These are phyloP conservation scores for Naganishia antarctica DNA, from an alignment of 768 basidiomycete species.

Conservation along the genomic window DNA sequence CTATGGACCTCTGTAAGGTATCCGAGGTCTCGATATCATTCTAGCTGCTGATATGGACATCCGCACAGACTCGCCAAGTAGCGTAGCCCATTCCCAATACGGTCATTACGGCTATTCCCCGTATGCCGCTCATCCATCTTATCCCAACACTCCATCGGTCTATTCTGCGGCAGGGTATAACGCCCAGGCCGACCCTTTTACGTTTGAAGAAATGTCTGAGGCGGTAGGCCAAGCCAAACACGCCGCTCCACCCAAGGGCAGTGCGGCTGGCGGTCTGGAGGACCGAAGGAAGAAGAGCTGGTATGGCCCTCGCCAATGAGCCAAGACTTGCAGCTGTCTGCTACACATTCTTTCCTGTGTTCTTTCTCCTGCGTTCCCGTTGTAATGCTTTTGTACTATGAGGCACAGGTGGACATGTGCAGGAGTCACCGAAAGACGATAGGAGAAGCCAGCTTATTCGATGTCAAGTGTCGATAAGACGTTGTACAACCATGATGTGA, in stretches of 20 bases:
- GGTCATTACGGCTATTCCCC: slow-evolving; percentile 14
- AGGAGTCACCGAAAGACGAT: no score
- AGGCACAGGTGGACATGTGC: no score
- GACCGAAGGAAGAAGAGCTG: slow-evolving; percentile 22
- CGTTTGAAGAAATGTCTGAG: slow-evolving; percentile 5
- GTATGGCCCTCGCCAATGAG: slow-evolving; percentile 20
- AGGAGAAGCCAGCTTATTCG: no score
- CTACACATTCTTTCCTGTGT: no score
- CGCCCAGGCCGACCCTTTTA: slow-evolving; percentile 17
- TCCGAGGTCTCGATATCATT: no score
- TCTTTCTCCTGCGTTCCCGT: no score
- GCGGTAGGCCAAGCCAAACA: background rate
- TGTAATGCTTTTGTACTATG: no score
- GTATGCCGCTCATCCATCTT: background rate
- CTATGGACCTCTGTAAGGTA: slow-evolving; percentile 10
- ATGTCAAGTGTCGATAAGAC: slow-evolving; percentile 5
- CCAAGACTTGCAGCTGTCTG: no score
- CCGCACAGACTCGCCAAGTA: background rate
- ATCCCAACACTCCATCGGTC: slow-evolving; percentile 12
- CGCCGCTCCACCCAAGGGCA: background rate
- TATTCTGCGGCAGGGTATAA: slow-evolving; percentile 17
- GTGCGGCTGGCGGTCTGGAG: background rate
- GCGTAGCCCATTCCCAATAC: background rate
- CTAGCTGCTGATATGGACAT: background rate
- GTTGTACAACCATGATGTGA: background rate